Base-by-base conservation (phyloP, 768 basidiomycete species). In the Termitomyces sp. region DNA sequence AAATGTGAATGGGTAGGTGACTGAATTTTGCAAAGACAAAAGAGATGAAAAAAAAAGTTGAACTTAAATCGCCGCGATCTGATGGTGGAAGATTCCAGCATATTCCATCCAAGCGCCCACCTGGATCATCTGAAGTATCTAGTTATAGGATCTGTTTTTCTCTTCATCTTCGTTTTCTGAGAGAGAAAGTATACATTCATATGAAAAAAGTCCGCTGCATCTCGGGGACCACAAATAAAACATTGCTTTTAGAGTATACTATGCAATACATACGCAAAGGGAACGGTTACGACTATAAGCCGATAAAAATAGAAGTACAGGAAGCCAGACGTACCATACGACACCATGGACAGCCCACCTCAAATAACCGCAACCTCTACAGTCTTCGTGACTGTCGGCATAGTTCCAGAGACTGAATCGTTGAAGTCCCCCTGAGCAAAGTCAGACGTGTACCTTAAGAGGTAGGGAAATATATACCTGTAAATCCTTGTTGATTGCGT, bases 331-430 rank as follows among this genome's bases (percentile, higher is more conserved):
- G 1, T 14, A 13, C 6, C 32, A 32, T 22, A 32, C 39, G 31
- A 36, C 2, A 12, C 36, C 10, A 52, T 10, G 24, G 43, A 22
- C 6, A n/a, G 20, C 22, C 20, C 3, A 26, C 4, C 31, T 67
- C 63, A 67, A 7, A 67, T 59, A 39, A 63, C 58, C 13, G 61
- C 54, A 27, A 67, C 56, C 34, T 66, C 62, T 46, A 67, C 63
- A 9, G 65, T 61, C 48, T 64, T 65, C 8, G 60, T 66, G 9
- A 67, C 60, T 34, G 61, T 67, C 20, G 65, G 65, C 66, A 66
- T 66, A n/a, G 55, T 37, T 48, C 36, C 41, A 16, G 20, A 26
- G 20, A 37, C 20, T 4, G 34, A 18, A 24, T 48, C 24, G 16
- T 22, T 24, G n/a, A n/a, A n/a, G 34, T 56, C 46, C 13, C 24